A percentile compares a stretch with the other conserved stretches of the same genome.
Evolutionary conservation across 2,329 filamentous ascomycete species (phyloP).

Genomic region (Triangularia verruculosa): DNA sequence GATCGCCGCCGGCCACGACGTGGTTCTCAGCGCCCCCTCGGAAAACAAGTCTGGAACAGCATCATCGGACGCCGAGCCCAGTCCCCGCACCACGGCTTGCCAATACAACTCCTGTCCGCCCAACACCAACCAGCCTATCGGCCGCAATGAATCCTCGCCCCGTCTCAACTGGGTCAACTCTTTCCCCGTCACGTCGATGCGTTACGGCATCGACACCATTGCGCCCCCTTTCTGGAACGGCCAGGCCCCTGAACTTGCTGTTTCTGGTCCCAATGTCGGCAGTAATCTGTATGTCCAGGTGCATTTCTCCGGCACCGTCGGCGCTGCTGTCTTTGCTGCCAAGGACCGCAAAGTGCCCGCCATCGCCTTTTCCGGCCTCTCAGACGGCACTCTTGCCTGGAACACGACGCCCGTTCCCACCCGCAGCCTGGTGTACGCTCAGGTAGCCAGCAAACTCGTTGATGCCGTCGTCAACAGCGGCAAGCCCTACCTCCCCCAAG

Average conservation of each 20-base stretch:
- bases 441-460: slow-evolving; percentile 59
- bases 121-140: slow-evolving; percentile 50
- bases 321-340: slow-evolving; percentile 59
- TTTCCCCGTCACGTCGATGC: slow-evolving; percentile 62
- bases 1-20: slow-evolving; percentile 53
- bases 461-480: slow-evolving; percentile 53
- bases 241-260: slow-evolving; percentile 57
- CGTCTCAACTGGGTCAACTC: slow-evolving; percentile 71
- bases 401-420: slow-evolving; percentile 50
- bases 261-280: slow-evolving; percentile 61
- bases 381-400: slow-evolving; percentile 51
- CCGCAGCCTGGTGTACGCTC: slow-evolving; percentile 60
- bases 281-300: slow-evolving; percentile 55
- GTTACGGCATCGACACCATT: slow-evolving; percentile 58
- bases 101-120: slow-evolving; percentile 60
- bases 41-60: slow-evolving; percentile 65
- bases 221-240: slow-evolving; percentile 52
- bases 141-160: slow-evolving; percentile 53
- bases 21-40: slow-evolving; percentile 64
- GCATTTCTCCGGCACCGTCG: slow-evolving; percentile 65
- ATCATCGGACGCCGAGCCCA: slow-evolving; percentile 49
- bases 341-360: slow-evolving; percentile 55
- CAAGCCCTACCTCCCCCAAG: slow-evolving; percentile 59
- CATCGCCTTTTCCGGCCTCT: slow-evolving; percentile 64
- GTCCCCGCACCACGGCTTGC: slow-evolving; percentile 49